Evolutionary conservation across 2,329 filamentous ascomycete species (phyloP).

Genomic region (Phoma herbarum): DNA sequence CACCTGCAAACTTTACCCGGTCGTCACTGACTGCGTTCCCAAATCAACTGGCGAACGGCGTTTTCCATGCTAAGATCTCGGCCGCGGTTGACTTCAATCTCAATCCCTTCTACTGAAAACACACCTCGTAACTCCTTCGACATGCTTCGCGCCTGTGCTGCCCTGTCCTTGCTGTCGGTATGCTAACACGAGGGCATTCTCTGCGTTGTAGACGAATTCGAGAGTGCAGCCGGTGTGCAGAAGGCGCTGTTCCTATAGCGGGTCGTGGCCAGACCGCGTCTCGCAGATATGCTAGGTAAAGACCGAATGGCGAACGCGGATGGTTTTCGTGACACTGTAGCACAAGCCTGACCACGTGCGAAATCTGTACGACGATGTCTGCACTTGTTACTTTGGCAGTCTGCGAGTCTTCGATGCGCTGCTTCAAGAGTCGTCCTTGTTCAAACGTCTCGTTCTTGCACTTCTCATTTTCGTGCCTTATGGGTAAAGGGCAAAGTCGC

Average conservation of each 20-base stretch:
- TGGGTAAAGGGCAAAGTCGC: background rate
- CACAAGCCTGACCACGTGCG: constrained; percentile 18
- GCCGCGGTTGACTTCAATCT: background rate
- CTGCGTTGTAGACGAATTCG: background rate
- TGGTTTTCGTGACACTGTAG: constrained; percentile 15
- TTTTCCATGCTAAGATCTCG: background rate
- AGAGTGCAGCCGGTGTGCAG: constrained; percentile 23
- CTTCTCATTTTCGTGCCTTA: background rate
- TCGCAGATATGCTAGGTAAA: background rate
- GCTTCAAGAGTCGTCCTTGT: background rate
- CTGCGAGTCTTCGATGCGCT: background rate
- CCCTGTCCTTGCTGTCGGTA: constrained; percentile 8
- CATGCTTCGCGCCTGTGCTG: background rate
- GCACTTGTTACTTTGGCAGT: background rate
- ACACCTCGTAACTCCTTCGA: background rate
- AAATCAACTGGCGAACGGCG: background rate
- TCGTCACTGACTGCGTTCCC: constrained; percentile 1
- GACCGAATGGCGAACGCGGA: background rate
- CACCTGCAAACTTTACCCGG: constrained; percentile 21
- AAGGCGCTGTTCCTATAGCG: constrained; percentile 31
- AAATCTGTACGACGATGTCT: constrained; percentile 2
- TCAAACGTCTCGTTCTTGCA: background rate
- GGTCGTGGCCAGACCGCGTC: constrained; percentile 23
- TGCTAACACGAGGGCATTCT: constrained; percentile 5
- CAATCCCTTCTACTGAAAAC: background rate